phyloP scores from a whole-genome alignment of 306 rosid species.

The Cercis canadensis region DNA sequence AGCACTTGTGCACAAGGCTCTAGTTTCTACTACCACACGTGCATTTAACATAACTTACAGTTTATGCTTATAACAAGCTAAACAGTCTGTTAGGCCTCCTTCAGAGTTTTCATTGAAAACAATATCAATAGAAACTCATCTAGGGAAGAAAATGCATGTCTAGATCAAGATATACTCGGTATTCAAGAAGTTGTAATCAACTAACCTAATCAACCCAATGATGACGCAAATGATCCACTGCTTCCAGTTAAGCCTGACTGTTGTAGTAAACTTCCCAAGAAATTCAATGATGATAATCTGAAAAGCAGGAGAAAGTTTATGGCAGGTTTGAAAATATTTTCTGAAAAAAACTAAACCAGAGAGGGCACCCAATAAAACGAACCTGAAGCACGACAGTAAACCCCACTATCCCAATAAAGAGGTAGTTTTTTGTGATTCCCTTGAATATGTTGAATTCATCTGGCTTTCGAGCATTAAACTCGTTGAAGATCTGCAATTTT shows the following conservation, averaged over 20 bases:
- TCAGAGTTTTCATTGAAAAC: constrained; percentile 13
- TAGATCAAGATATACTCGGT: constrained; percentile 2
- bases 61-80: constrained; percentile 14
- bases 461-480: constrained; percentile 91
- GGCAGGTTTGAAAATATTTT: background rate
- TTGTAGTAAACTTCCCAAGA: constrained; percentile 76
- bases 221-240: constrained; percentile 73
- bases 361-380: constrained; percentile 23
- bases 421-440: constrained; percentile 71
- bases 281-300: constrained; percentile 77
- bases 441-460: constrained; percentile 77
- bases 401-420: constrained; percentile 80
- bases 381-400: constrained; percentile 85
- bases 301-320: constrained; percentile 11
- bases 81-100: background rate
- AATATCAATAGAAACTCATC: background rate
- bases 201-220: constrained; percentile 77
- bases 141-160: background rate
- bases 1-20: background rate
- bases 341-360: constrained; percentile 7
- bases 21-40: background rate
- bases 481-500: constrained; percentile 76
- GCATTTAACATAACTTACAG: background rate
- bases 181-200: constrained; percentile 15
- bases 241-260: constrained; percentile 75